Evolutionary conservation across 2,329 filamentous ascomycete species (phyloP).

Genomic region (Paracoccidioides brasiliensis): DNA sequence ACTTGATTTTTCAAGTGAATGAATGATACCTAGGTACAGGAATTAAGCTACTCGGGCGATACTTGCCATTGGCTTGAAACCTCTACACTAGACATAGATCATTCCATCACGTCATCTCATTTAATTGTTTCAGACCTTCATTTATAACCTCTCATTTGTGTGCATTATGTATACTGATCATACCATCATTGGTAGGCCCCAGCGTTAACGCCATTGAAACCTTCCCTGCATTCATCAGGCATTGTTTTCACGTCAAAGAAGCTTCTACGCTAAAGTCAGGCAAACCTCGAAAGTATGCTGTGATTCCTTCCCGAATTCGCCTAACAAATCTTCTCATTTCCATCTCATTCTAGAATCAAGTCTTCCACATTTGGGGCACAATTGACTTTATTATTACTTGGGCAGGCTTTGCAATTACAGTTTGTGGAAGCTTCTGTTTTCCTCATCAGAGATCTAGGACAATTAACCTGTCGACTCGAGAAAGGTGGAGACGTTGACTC

Average conservation of each 20-base stretch:
- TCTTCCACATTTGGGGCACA: neutral
- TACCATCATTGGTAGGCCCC: neutral
- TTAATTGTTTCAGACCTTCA: neutral
- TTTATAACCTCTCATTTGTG: neutral
- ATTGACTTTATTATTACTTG: neutral
- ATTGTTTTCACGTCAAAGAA: neutral
- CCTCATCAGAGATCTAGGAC: conserved; percentile 20
- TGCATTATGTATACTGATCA: neutral
- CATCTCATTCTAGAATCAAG: neutral
- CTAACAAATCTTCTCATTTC: neutral
- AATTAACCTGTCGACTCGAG: conserved; percentile 21
- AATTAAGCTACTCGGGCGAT: neutral
- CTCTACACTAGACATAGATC: neutral
- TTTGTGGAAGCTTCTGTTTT: conserved; percentile 25
- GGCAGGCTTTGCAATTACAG: conserved; percentile 18
- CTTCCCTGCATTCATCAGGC: neutral
- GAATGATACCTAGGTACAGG: neutral
- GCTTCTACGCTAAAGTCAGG: neutral
- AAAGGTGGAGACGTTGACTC: conserved; percentile 36
- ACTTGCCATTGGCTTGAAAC: neutral
- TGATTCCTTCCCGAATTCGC: neutral
- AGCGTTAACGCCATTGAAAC: neutral
- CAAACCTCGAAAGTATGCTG: conserved; percentile 2
- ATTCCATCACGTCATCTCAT: neutral
- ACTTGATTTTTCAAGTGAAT: neutral